Base-by-base conservation (phyloP, 2,329 filamentous ascomycete genomes). In the Exophiala viscosa region DNA sequence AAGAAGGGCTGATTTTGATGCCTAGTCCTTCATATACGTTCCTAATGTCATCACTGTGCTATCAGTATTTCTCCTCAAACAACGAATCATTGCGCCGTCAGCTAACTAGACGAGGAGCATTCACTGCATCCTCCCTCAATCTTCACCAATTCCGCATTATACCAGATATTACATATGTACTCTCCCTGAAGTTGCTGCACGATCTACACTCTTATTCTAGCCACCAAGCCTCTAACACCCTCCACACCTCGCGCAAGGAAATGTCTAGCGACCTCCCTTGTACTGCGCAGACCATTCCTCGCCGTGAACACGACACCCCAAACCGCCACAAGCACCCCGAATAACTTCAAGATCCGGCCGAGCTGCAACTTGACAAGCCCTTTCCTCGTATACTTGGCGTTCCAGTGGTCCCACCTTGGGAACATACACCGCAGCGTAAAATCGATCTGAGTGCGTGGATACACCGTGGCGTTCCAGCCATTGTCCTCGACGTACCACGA, bases 351-450 rank as follows among this genome's bases (percentile, higher is more conserved):
- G 4, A 60, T 32, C 35, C 50, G 50, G 17, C 52, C 48, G 10
- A 64, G 18, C 7, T 62, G 52, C 14, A 62, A 67, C 54, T 69
- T 70, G 9, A 65, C 40, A 0, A 72, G 58, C 0, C 79, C 79
- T 56, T 76, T 77, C 8, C 56, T 59, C 1, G 79, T 82, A 48
- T 78, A 78, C 33, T 66, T 69, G 13, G 78, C 72, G 14, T 74
- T 70, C 79, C 78, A 82, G 55, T 82, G 72, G n/a, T 59, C 66
- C 75, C 76, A 82, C 18, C 68, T 72, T 2, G 78, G 78, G 57
- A 80, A 82, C 55, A 70, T 72, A 65, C 76, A 81, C 9, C 74
- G 66, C 15, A 74, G 64, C 46, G 67, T 72, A 61, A 78, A 81
- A 60, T 78, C 72, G 35, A 80, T 64, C 63, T 82, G 79, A 1